Evolutionary conservation across 129 eudicot species (phyloP).

Genomic region (Arctium minus): DNA sequence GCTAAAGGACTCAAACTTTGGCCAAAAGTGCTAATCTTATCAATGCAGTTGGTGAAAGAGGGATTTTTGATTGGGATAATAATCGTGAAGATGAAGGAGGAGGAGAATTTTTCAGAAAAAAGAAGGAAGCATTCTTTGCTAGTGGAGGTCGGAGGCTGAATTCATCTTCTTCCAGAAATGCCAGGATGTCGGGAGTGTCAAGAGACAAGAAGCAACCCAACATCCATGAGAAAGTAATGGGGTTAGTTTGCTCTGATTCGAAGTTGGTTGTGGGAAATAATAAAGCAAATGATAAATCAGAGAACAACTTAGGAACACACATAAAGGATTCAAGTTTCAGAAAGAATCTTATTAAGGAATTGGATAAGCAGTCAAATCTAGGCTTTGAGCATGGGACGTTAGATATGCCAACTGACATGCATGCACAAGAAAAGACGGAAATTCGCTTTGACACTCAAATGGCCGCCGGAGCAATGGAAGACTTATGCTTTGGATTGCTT

Average conservation of each 20-base stretch:
- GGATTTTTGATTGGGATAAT: constrained; percentile 75
- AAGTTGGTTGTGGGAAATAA: constrained; percentile 28
- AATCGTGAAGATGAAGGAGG: constrained; percentile 90
- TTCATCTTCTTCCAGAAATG: constrained; percentile 35
- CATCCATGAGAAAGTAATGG: constrained; percentile 17
- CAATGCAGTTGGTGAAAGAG: constrained; percentile 25
- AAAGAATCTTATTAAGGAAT: constrained; percentile 36
- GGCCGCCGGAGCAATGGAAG: constrained; percentile 96
- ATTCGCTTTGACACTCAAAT: constrained; percentile 80
- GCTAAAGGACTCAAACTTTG: constrained; percentile 59
- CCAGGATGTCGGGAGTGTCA: constrained; percentile 16
- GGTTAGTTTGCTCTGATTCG: constrained; percentile 40
- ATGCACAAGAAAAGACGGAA: constrained; percentile 30
- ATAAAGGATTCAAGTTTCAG: constrained; percentile 4
- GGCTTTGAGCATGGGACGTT: not conserved
- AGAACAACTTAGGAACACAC: constrained; percentile 17
- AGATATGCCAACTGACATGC: constrained; percentile 17
- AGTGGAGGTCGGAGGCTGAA: constrained; percentile 24
- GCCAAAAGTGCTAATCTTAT: constrained; percentile 51
- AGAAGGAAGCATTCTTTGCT: constrained; percentile 55
- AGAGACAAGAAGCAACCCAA: constrained; percentile 10
- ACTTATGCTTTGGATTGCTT: constrained; percentile 43
- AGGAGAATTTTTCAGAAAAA: constrained; percentile 70
- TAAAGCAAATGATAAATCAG: constrained; percentile 24
- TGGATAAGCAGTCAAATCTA: constrained; percentile 34